Evolutionary conservation across 2,329 filamentous ascomycete genomes (phyloP).

Genomic region (Conoideocrella luteorostrata): DNA sequence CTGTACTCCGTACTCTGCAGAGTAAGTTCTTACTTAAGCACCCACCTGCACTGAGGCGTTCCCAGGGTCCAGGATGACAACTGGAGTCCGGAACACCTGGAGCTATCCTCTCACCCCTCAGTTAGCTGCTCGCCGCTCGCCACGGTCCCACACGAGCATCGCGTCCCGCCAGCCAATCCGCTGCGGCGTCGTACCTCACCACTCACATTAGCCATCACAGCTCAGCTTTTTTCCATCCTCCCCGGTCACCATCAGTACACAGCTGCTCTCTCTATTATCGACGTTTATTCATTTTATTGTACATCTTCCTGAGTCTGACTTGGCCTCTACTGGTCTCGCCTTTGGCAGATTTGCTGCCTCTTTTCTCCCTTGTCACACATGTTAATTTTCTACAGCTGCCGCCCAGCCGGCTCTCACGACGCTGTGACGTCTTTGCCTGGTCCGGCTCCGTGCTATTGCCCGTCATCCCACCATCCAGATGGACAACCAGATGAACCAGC

Average conservation of each 20-base stretch:
- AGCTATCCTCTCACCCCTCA: constrained; percentile 7
- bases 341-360: constrained; percentile 8
- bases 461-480: constrained; percentile 5
- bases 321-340: neutral
- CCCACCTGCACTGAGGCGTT: neutral
- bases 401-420: constrained; percentile 48
- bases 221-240: constrained; percentile 2
- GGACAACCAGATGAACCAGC: constrained; percentile 44
- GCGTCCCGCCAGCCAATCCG: constrained; percentile 26
- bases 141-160: constrained; percentile 31
- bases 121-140: constrained; percentile 10
- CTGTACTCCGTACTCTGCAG: no score
- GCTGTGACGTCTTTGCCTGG: constrained; percentile 43
- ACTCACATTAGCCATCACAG: constrained; percentile 2
- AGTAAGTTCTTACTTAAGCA: no score
- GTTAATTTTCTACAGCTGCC: constrained; percentile 48
- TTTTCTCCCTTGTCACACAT: constrained; percentile 39
- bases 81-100: neutral
- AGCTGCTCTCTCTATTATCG: neutral
- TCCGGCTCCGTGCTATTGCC: constrained; percentile 29
- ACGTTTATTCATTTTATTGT: neutral
- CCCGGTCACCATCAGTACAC: neutral
- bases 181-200: constrained; percentile 15
- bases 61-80: neutral
- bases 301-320: neutral